Evolutionary conservation across 2,329 filamentous ascomycete genomes (phyloP), one percentile per base, ranked within the genome.

Genomic region (Aureobasidium pullulans): DNA sequence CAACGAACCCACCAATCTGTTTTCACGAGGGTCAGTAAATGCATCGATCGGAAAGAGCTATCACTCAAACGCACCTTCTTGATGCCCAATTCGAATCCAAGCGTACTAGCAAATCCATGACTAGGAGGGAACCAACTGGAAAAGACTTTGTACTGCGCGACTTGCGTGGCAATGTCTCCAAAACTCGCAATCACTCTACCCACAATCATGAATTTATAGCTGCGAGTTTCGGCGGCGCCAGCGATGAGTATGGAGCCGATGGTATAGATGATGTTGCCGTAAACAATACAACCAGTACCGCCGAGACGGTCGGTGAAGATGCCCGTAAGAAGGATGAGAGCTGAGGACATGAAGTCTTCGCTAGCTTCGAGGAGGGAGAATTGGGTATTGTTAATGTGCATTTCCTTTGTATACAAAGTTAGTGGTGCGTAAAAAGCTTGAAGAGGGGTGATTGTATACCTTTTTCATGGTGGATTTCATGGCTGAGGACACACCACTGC

Each of bases 121-220:
- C 76, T 82, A 0, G 83, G 84, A 0, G 83, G 76, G 62, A 86
- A 86, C 83, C 83, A 86, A 0, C 81, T 83, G 0, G 81, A 84
- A 64, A 86, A 86, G 62, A 86, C 79, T 62, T 85, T 84, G 67
- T 85, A 86, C 66, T 85, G 82, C 0, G 84, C 84, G 32, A 85
- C 76, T 64, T 86, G 83, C 0, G 84, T 86, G 0, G 83, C 81
- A 19, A 85, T 83, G 62, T 85, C 83, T n/a, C 83, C 83, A 0
- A 86, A 69, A 0, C 82, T 77, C 31, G 80, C 75, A 11, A 86
- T 70, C 1, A 86, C 72, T 37, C 77, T 71, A 1, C 82, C 83
- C 15, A 75, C 76, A 39, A 86, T 78, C 82, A 86, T 85, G 67
- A 85, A 81, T 16, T 77, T 76, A 69, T 80, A 86, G 34, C 75